Conservation (phyloP, 2,329 filamentous ascomycete genomes). For the Aspergillus chevalieri region DNA sequence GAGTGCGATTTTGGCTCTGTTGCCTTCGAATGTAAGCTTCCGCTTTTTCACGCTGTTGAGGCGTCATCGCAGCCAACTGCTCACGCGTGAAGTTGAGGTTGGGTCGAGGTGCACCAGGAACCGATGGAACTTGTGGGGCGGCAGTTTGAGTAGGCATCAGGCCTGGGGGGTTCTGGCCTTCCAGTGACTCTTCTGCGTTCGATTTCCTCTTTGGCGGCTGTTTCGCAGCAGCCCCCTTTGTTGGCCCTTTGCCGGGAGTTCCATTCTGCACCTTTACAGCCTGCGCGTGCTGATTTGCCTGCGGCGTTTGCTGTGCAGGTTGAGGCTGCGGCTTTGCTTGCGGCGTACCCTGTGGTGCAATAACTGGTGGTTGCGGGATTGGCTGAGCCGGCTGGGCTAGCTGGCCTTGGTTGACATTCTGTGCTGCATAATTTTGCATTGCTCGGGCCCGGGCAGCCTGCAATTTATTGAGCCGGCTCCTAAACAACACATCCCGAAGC, state of each 20-base stretch:
- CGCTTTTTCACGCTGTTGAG: constrained; percentile 36
- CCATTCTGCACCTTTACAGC: constrained; percentile 25
- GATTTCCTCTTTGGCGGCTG: constrained; percentile 39
- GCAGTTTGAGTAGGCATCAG: constrained; percentile 21
- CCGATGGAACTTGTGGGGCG: constrained; percentile 14
- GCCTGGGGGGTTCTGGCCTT: constrained; percentile 30
- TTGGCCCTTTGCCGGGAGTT: constrained; percentile 17
- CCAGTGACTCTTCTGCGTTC: constrained; percentile 42
- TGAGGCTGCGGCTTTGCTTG: constrained; percentile 19
- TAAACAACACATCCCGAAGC: constrained; percentile 31
- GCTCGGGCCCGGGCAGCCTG: constrained; percentile 26
- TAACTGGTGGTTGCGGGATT: constrained; percentile 14
- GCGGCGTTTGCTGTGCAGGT: constrained; percentile 18
- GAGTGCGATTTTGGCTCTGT: constrained; percentile 26
- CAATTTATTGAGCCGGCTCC: constrained; percentile 32
- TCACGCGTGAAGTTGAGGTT: constrained; percentile 26
- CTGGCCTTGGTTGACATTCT: constrained; percentile 20
- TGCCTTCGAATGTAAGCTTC: constrained; percentile 33
- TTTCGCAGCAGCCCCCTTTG: constrained; percentile 23
- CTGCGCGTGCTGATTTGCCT: constrained; percentile 23
- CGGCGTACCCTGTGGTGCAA: constrained; percentile 15
- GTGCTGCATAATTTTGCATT: constrained; percentile 16
- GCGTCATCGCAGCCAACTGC: constrained; percentile 34
- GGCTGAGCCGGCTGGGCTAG: constrained; percentile 14
- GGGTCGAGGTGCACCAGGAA: constrained; percentile 15